Evolutionary conservation across 257 asterid species (phyloP).

Genomic region (Fraxinus quadrangulata): DNA sequence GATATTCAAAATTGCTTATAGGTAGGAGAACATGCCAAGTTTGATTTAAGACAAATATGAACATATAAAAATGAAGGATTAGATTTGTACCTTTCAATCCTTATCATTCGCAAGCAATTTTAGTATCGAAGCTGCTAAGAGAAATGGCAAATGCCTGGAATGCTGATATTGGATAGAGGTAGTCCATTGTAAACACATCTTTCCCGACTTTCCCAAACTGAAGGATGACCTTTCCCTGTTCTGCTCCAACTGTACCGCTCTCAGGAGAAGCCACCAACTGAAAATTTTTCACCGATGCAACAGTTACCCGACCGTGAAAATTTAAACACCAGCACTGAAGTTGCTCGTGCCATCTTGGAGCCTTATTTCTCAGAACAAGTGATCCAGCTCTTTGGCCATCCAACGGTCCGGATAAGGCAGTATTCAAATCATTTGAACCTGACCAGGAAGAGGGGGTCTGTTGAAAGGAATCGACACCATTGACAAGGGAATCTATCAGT

Average conservation of each 20-base stretch:
- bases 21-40: not conserved
- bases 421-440: conserved; percentile 47
- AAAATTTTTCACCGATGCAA: conserved; percentile 89
- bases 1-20: not conserved
- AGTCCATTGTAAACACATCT: conserved; percentile 91
- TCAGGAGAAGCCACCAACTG: conserved; percentile 90
- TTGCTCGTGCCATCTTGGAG: conserved; percentile 97
- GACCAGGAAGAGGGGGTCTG: conserved; percentile 44
- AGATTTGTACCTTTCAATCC: conserved; percentile 21
- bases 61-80: not conserved
- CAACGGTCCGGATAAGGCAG: conserved; percentile 40
- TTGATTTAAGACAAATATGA: not conserved
- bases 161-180: conserved; percentile 78
- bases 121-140: conserved; percentile 90
- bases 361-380: conserved; percentile 71
- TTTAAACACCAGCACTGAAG: conserved; percentile 98
- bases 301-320: conserved; percentile 90
- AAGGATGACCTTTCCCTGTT: conserved; percentile 73
- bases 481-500: conserved; percentile 49
- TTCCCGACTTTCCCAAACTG: conserved; percentile 97
- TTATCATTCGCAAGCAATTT: conserved; percentile 76
- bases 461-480: conserved; percentile 47
- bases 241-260: conserved; percentile 58
- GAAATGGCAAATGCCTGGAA: conserved; percentile 79
- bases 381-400: conserved; percentile 42